A percentile compares a stretch with the other conserved stretches of the same genome.
These are phyloP conservation scores for Camelina laxa DNA, from an alignment of 345 rosid species.

Conservation along the genomic window DNA sequence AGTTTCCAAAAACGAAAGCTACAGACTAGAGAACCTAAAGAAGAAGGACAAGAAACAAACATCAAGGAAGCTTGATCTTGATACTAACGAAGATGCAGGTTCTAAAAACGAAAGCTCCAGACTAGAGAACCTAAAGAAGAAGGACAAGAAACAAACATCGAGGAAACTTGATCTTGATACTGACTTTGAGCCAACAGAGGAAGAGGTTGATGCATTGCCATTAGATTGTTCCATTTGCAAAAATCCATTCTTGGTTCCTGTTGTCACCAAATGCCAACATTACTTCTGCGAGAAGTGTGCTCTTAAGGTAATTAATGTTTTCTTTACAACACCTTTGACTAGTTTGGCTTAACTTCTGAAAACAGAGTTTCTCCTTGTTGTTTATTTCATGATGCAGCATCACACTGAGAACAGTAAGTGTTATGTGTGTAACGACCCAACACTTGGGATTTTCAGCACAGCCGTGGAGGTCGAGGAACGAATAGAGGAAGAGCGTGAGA, in stretches of 20 bases:
- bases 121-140: conserved; percentile 21
- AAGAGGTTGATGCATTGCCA: conserved; percentile 52
- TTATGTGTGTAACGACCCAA: conserved; percentile 73
- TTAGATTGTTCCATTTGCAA: conserved; percentile 73
- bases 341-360: neutral
- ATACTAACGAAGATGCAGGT: conserved; percentile 51
- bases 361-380: neutral
- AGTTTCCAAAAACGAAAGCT: conserved; percentile 47
- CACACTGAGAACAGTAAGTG: conserved; percentile 67
- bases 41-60: conserved; percentile 47
- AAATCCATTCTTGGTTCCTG: conserved; percentile 68
- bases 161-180: conserved; percentile 77
- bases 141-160: conserved; percentile 51
- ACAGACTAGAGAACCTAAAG: neutral
- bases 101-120: conserved; percentile 41
- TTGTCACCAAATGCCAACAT: conserved; percentile 72
- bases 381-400: conserved; percentile 49
- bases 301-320: conserved; percentile 51
- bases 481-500: conserved; percentile 10
- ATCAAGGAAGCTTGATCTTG: conserved; percentile 63
- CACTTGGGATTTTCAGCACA: conserved; percentile 66
- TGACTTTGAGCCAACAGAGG: conserved; percentile 69
- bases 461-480: conserved; percentile 63
- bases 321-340: neutral
- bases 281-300: conserved; percentile 81